Conservation (phyloP, 805 yeast genomes). For the Priceomyces carsonii region DNA sequence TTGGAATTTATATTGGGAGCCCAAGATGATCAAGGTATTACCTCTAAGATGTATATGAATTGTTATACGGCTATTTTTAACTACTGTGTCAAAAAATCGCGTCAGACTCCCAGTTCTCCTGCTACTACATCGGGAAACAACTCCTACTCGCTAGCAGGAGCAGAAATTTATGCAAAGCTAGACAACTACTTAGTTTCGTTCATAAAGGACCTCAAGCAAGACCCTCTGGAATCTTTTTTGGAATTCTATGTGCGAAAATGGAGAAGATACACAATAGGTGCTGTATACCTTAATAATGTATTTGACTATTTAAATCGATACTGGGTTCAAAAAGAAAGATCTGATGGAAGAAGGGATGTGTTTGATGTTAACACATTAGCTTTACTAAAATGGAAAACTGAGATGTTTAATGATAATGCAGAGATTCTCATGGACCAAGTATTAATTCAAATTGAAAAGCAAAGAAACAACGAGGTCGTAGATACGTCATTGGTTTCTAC, state of each 20-base stretch:
- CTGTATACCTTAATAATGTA: constrained; percentile 87
- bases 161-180: constrained; percentile 78
- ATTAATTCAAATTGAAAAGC: constrained; percentile 70
- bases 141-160: constrained; percentile 70
- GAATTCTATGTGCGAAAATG: constrained; percentile 85
- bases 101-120: constrained; percentile 25
- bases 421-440: constrained; percentile 66
- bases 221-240: constrained; percentile 65
- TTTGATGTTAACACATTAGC: constrained; percentile 91
- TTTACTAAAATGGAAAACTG: constrained; percentile 82
- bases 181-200: constrained; percentile 65
- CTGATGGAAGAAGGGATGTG: constrained; percentile 86
- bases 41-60: constrained; percentile 76
- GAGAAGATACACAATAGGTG: constrained; percentile 88
- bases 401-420: constrained; percentile 70
- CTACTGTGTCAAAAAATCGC: constrained; percentile 81
- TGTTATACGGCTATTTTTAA: constrained; percentile 92
- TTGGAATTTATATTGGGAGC: constrained; percentile 68
- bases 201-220: constrained; percentile 49
- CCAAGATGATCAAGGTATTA: constrained; percentile 64
- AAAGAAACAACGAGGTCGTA: constrained; percentile 76
- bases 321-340: constrained; percentile 96
- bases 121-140: constrained; percentile 19
- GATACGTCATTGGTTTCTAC: constrained; percentile 64
- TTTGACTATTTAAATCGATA: constrained; percentile 95